These are phyloP conservation scores for Pluteus cervinus DNA, from an alignment of 768 basidiomycete genomes.

Conservation along the genomic window DNA sequence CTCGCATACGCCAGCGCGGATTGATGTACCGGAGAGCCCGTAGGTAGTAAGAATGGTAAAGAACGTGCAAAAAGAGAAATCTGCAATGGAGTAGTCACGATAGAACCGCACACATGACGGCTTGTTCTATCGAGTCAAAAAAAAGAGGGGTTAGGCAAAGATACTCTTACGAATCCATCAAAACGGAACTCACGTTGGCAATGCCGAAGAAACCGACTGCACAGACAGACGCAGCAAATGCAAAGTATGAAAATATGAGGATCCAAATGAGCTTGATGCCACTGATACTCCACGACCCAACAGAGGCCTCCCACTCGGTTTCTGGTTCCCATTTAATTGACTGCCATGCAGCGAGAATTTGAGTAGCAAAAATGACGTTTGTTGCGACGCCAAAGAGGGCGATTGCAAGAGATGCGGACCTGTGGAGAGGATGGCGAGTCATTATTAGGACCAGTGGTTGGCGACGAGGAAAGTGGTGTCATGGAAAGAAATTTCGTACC, in stretches of 20 bases:
- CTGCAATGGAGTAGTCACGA: slow-evolving; percentile 76
- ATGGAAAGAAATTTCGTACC: slow-evolving; percentile 6
- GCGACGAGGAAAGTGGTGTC: slow-evolving; percentile 4
- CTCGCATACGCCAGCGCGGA: slow-evolving; percentile 63
- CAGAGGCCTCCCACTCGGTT: slow-evolving; percentile 11
- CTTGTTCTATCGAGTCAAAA: slow-evolving; percentile 37
- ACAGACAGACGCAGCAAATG: slow-evolving; percentile 57
- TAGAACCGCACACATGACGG: slow-evolving; percentile 69
- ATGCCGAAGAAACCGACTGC: slow-evolving; percentile 65
- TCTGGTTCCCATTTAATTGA: slow-evolving; percentile 12
- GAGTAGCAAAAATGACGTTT: slow-evolving; percentile 14
- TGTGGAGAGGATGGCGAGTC: slow-evolving; percentile 6
- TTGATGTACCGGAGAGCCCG: slow-evolving; percentile 47
- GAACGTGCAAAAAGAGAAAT: slow-evolving; percentile 65
- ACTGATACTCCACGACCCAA: slow-evolving; percentile 27
- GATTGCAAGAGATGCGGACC: slow-evolving; percentile 21
- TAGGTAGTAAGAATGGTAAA: slow-evolving; percentile 52
- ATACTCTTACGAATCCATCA: neutral
- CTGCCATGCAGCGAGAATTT: slow-evolving; percentile 19
- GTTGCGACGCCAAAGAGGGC: slow-evolving; percentile 18
- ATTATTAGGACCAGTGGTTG: slow-evolving; percentile 2
- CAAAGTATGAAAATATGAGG: slow-evolving; percentile 61
- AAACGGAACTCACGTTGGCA: slow-evolving; percentile 43
- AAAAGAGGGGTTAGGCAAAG: neutral
- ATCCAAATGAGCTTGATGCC: slow-evolving; percentile 51